Percentiles rank a stretch among this genome's conserved stretches.
phyloP scores from a whole-genome alignment of 331 rosid species.

The Prunus yedoensis region DNA sequence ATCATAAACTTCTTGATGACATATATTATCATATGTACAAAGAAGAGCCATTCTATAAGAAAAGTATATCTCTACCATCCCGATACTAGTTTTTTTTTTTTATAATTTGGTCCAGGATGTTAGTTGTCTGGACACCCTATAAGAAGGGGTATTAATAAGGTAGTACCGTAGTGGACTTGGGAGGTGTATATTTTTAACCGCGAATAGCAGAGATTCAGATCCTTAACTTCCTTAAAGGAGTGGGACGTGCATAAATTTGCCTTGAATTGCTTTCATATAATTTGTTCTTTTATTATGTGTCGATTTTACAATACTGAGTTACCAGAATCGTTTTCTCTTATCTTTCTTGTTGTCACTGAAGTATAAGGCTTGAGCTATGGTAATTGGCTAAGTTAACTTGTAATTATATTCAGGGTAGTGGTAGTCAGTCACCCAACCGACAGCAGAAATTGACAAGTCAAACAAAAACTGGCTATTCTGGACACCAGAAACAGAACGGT shows the following conservation, averaged over 20 bases:
- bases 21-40: background rate
- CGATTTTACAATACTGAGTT: background rate
- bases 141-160: background rate
- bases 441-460: conserved; percentile 52
- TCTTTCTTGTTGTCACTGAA: background rate
- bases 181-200: too few relatives aligned
- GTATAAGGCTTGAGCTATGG: background rate
- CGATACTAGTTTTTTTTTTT: background rate
- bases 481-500: conserved; percentile 45
- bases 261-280: background rate
- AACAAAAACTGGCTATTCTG: conserved; percentile 47
- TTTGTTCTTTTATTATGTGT: background rate
- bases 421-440: conserved; percentile 58
- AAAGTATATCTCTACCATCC: background rate
- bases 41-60: background rate
- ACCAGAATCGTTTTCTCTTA: background rate
- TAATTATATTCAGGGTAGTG: conserved; percentile 58
- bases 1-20: background rate
- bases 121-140: background rate
- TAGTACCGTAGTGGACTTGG: background rate
- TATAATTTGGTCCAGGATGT: background rate
- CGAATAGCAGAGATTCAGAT: background rate
- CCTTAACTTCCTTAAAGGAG: background rate
- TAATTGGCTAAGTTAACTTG: background rate
- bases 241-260: background rate